Conservation (phyloP, 441 rosid species). For the Jatropha multifida region DNA sequence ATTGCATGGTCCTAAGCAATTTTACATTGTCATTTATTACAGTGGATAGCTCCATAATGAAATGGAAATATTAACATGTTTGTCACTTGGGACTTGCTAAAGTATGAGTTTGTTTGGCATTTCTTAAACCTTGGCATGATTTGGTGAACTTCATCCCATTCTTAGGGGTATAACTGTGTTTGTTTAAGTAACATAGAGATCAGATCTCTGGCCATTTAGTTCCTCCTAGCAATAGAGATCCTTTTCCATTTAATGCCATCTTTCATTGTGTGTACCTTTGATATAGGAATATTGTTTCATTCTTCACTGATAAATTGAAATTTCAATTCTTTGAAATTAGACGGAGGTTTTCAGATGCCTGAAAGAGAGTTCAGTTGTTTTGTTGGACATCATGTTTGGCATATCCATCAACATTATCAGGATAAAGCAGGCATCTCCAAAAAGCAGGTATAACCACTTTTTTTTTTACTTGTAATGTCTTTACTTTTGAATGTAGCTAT, state of each 20-base stretch:
- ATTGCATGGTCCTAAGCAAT: conserved; percentile 11
- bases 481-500: background rate
- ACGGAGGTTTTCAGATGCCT: conserved; percentile 44
- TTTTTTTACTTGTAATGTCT: background rate
- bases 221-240: background rate
- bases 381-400: conserved; percentile 63
- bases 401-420: conserved; percentile 58
- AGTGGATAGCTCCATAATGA: background rate
- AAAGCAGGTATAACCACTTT: conserved; percentile 44
- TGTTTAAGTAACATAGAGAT: background rate
- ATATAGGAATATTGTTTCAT: background rate
- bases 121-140: background rate
- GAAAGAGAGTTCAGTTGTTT: conserved; percentile 51
- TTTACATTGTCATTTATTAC: background rate
- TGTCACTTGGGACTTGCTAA: background rate
- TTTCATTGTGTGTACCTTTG: conserved; percentile 4
- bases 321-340: conserved; percentile 12
- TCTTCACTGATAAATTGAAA: conserved; percentile 2
- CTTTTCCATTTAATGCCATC: background rate
- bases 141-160: background rate
- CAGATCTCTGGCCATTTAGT: background rate
- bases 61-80: background rate
- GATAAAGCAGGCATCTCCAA: conserved; percentile 35
- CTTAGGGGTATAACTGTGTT: background rate
- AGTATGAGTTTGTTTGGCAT: background rate